Conservation (phyloP, 768 basidiomycete genomes). For the Chlorophyllum brunneum region DNA sequence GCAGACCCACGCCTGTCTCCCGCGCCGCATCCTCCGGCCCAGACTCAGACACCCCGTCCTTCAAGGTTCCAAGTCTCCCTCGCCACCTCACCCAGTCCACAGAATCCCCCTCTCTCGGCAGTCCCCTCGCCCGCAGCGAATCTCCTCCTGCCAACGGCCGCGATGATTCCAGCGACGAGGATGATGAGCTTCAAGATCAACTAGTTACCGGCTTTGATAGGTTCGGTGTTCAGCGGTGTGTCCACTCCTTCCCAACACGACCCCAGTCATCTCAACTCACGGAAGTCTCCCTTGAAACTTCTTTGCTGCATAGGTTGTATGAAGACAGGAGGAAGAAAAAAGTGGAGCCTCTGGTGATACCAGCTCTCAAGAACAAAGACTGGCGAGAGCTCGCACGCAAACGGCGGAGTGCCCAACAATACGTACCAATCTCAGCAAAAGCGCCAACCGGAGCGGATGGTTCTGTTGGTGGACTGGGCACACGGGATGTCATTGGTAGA, state of each 20-base stretch:
- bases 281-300: constrained; percentile 35
- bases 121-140: constrained; percentile 51
- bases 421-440: constrained; percentile 60
- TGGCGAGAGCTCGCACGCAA: constrained; percentile 82
- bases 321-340: constrained; percentile 41
- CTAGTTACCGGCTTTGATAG: constrained; percentile 69
- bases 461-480: constrained; percentile 75
- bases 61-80: constrained; percentile 61
- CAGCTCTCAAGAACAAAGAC: constrained; percentile 82
- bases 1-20: constrained; percentile 70
- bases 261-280: constrained; percentile 71
- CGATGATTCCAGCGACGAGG: constrained; percentile 56
- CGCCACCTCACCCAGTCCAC: constrained; percentile 40
- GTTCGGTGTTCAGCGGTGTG: constrained; percentile 85
- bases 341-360: constrained; percentile 75
- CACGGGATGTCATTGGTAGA: constrained; percentile 70
- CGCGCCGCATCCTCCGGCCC: constrained; percentile 58
- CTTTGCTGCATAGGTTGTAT: constrained; percentile 33
- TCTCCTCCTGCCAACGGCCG: constrained; percentile 16
- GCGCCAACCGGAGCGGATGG: constrained; percentile 61
- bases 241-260: constrained; percentile 25
- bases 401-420: constrained; percentile 50
- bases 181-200: constrained; percentile 54
- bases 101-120: constrained; percentile 41
- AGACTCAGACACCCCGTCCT: constrained; percentile 52